Evolutionary conservation across 306 rosid species (phyloP), one percentile per base, ranked within the genome.

Genomic region (Cicer arietinum): DNA sequence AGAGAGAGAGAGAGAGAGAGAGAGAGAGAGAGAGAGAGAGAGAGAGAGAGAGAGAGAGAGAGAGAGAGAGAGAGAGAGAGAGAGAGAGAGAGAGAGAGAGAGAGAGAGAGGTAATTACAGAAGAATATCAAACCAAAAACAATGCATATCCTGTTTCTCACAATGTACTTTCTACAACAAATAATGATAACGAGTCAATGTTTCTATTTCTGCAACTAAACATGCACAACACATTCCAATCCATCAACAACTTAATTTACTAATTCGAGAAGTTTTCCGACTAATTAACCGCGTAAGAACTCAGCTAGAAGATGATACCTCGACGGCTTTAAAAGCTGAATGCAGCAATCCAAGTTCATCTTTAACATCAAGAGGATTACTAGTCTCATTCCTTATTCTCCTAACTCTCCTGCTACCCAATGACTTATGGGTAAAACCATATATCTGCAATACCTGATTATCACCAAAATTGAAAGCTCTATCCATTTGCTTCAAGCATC

Each of bases 401-500:
- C 84, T 89, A 39, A 92, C 98, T 50, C 70, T 79, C 79, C 83
- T 78, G 69, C 92, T 92, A 6, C 22, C 87, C 74, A 93, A 76
- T 1, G 95, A 79, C 73, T 85, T 89, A 43, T 93, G 98, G 0
- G 86, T 80, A 52, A 93, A 93, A 1, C 98, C 96, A 77, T 93
- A 93, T 35, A 93, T 90, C 80, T 90, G 96, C 54, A 93, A 74
- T 74, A 93, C 84, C 84, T 93, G 97, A 65, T 93, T 93, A 67
- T 93, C 98, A 6, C 95, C 98, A 64, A 93, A 90, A 64, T 93
- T 90, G 54, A 60, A 93, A 12, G 98, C 98, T 45, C 98, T 75
- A 12, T 93, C 98, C 98, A 93, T 93, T 40, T 90, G 97, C 82
- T 77, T 93, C 88, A 93, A 39, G 72, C 97, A 93, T 72, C 92